Evolutionary conservation across 352 stramenopile species (phyloP), one percentile per base, ranked within the genome.

Genomic region (Globisporangium recalcitrans): DNA sequence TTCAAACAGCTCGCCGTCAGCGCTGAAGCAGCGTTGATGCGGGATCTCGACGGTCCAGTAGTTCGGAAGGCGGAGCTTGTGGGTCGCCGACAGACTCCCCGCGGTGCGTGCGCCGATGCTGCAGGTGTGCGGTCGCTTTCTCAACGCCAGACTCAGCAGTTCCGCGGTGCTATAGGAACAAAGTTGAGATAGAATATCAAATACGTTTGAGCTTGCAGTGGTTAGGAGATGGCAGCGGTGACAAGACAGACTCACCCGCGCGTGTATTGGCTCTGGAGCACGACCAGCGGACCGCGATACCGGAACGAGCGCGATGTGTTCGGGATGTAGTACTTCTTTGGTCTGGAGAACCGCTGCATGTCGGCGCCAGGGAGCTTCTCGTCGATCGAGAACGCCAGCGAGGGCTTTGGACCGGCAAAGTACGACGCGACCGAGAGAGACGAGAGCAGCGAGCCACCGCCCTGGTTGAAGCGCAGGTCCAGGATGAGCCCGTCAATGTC

Each of bases 41-140:
- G 85, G 85, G 49, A 94, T 87, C 31, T 94, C 83, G 21, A 94
- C 77, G 1, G 75, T 85, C 85, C 85, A 94, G 61, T 79, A 88
- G 63, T 94, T 94, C 10, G 85, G 85, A 24, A 94, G 74, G n/a
- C 78, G 79, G 14, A 91, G 52, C 54, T 87, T 78, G 6, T 70
- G 70, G 22, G 83, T 89, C 53, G 73, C 65, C 24, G 85, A 89
- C 13, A 92, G 65, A 29, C 73, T 82, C 16, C 85, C 85, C 0
- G 82, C 82, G 0, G 81, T 90, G 11, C 65, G 69, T 27, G 65
- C 62, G 29, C 85, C 85, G 36, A 94, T 71, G 31, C 81, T 75
- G 62, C 66, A 85, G 11, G 85, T 92, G 34, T 82, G 67, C 22
- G 73, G 71, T 5, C 81, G 80, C 24, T 81, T 73, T 76, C 86